Conservation (phyloP, 208 protist species). For the Angomonas deanei region DNA sequence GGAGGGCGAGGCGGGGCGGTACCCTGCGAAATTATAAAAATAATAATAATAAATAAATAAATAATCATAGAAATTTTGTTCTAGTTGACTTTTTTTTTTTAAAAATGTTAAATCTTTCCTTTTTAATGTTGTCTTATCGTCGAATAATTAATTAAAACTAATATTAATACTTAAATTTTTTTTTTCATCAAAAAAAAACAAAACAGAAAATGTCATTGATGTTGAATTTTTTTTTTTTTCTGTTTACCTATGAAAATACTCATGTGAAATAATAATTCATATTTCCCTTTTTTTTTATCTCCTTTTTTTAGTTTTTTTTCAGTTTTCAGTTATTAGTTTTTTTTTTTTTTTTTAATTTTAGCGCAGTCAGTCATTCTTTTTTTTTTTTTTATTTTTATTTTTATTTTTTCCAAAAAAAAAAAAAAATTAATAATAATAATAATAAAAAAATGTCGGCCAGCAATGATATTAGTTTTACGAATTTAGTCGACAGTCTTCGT, state of each 20-base stretch:
- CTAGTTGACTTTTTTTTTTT: slow-evolving; percentile 8
- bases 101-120: slow-evolving; percentile 1
- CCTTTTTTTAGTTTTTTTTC: neutral
- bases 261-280: neutral
- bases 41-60: slow-evolving; percentile 5
- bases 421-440: neutral
- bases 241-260: no score
- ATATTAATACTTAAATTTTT: no score
- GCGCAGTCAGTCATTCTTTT: neutral
- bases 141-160: no score
- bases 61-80: no score
- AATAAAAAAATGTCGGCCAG: no score
- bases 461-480: no score
- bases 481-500: no score
- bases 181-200: no score
- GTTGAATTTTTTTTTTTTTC: no score
- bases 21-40: slow-evolving; percentile 48
- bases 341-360: slow-evolving; percentile 1
- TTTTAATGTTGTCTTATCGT: no score
- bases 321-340: no score
- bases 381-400: slow-evolving; percentile 10
- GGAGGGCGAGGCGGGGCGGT: slow-evolving; percentile 48
- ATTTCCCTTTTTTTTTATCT: slow-evolving; percentile 8
- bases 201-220: no score
- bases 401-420: neutral